Percentiles rank a stretch among this genome's conserved stretches.
These are phyloP conservation scores for Exophiala phaeomuriformis DNA, from an alignment of 2,329 filamentous ascomycete species.

Conservation along the genomic window DNA sequence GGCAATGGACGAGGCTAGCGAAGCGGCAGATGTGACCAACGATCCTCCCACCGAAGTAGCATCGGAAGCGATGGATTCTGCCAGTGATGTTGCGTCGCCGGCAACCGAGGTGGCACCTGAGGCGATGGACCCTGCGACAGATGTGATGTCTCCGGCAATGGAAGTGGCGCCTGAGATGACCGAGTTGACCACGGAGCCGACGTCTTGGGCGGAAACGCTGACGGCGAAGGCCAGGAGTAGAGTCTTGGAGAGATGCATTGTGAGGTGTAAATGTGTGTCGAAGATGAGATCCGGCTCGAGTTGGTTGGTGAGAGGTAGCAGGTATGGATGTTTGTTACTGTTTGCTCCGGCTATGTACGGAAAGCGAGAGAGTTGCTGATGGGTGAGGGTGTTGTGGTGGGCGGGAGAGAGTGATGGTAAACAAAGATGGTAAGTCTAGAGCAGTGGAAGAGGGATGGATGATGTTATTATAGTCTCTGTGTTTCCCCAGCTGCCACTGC, in stretches of 20 bases:
- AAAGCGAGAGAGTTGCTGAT: not conserved
- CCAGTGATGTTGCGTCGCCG: slow-evolving; percentile 8
- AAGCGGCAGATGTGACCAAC: slow-evolving; percentile 7
- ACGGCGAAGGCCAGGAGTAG: slow-evolving; percentile 16
- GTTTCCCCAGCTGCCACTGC: no score
- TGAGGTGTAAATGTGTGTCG: not conserved
- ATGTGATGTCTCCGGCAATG: slow-evolving; percentile 6
- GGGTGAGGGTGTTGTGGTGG: not conserved
- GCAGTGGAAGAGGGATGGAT: not conserved
- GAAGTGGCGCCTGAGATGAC: slow-evolving; percentile 12
- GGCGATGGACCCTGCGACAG: slow-evolving; percentile 2
- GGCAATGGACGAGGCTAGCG: slow-evolving; percentile 15
- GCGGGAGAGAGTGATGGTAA: not conserved
- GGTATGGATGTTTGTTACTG: no score
- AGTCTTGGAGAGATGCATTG: slow-evolving; percentile 22
- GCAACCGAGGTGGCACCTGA: slow-evolving; percentile 10
- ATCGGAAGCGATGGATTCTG: not conserved
- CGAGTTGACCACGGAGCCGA: slow-evolving; percentile 12
- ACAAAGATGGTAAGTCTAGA: not conserved
- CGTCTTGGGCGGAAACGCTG: slow-evolving; percentile 12
- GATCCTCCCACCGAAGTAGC: slow-evolving; percentile 6
- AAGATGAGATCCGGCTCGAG: not conserved
- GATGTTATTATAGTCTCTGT: not conserved
- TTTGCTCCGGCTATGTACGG: no score
- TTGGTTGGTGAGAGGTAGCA: not conserved